phyloP scores from a whole-genome alignment of 176 grass and related monocot species.

The Phoenix roebelenii region DNA sequence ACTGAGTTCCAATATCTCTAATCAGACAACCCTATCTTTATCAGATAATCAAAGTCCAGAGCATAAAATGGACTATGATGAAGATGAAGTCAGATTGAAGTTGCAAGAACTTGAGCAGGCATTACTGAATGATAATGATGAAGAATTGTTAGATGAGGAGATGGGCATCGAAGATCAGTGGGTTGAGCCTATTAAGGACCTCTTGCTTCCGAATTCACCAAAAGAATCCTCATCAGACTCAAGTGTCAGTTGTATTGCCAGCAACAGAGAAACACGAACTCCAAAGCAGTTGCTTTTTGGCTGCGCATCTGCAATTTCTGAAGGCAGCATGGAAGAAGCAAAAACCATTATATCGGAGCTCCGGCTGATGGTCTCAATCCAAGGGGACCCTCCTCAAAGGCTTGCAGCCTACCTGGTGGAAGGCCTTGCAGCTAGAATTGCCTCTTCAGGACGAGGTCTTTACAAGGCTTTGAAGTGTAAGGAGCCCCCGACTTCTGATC shows the following conservation, averaged over 20 bases:
- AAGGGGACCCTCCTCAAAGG: constrained; percentile 79
- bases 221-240: constrained; percentile 78
- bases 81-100: constrained; percentile 75
- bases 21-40: constrained; percentile 52
- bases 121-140: constrained; percentile 61
- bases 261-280: constrained; percentile 55
- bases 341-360: constrained; percentile 76
- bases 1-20: constrained; percentile 56
- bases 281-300: constrained; percentile 82
- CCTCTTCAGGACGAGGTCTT: constrained; percentile 64
- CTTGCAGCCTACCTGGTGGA: constrained; percentile 87
- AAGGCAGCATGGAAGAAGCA: constrained; percentile 57
- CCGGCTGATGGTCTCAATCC: constrained; percentile 80
- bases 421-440: constrained; percentile 88
- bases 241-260: constrained; percentile 54
- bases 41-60: constrained; percentile 64
- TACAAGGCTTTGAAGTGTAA: constrained; percentile 94
- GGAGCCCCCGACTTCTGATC: constrained; percentile 77
- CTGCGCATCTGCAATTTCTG: constrained; percentile 55
- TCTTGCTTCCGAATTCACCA: constrained; percentile 51
- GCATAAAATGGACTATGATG: constrained; percentile 56
- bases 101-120: constrained; percentile 86
- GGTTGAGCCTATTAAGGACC: constrained; percentile 59
- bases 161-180: constrained; percentile 56
- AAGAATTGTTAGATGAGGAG: constrained; percentile 47